phyloP scores from a whole-genome alignment of 2,329 filamentous ascomycete genomes.

The Chalaropsis thielavioides region DNA sequence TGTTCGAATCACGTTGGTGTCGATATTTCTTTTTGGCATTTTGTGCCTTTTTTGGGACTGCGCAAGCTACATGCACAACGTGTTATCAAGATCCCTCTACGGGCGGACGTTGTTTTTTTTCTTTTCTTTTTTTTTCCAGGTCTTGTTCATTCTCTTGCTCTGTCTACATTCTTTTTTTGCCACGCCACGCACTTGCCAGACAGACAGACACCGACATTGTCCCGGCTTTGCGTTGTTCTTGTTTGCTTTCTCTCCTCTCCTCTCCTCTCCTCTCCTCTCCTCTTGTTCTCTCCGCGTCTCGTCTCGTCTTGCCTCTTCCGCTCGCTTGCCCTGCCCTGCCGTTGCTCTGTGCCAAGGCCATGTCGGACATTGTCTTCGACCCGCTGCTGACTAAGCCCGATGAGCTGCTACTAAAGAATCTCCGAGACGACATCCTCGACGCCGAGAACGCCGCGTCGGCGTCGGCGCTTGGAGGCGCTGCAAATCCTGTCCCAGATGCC shows the following conservation, averaged over 20 bases:
- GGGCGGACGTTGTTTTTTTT: not conserved
- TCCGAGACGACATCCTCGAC: conserved; percentile 27
- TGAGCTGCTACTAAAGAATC: conserved; percentile 28
- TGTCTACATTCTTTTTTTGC: not conserved
- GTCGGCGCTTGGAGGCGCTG: not conserved
- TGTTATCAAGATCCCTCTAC: not conserved
- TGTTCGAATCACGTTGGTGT: conserved; percentile 19
- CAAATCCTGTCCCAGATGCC: not conserved
- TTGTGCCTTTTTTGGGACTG: not conserved
- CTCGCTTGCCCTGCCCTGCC: too few relatives aligned
- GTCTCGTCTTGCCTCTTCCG: not conserved
- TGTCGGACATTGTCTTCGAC: conserved; percentile 25
- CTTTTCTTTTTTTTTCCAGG: not conserved
- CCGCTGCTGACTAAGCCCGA: conserved; percentile 30
- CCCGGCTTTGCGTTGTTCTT: too few relatives aligned
- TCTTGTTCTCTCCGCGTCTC: not conserved
- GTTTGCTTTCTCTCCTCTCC: too few relatives aligned
- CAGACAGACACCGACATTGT: too few relatives aligned
- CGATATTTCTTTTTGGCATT: conserved; percentile 12
- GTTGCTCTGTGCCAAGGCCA: not conserved
- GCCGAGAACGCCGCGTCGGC: not conserved
- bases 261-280: not conserved
- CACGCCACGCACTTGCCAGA: not conserved
- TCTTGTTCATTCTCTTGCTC: not conserved
- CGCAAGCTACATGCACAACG: not conserved